These are phyloP conservation scores for Globisporangium rhizosaccharum DNA, from an alignment of 352 stramenopile species.

Conservation along the genomic window DNA sequence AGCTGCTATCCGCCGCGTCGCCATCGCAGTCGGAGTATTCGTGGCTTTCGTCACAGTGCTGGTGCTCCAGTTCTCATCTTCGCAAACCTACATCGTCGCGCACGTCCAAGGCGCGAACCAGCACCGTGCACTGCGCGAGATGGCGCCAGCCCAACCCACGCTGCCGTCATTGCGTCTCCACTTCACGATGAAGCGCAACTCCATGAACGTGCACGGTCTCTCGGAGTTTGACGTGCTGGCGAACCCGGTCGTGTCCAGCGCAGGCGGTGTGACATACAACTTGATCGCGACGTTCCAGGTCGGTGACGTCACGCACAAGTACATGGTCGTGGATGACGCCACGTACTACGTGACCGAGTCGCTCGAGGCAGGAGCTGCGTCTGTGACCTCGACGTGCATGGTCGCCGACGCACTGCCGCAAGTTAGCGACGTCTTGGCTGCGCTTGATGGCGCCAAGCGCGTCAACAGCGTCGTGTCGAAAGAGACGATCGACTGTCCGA, in stretches of 20 bases:
- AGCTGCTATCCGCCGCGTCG: neutral
- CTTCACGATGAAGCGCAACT: constrained; percentile 30
- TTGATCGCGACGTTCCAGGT: constrained; percentile 13
- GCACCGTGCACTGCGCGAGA: neutral
- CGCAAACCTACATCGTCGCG: too few species aligned
- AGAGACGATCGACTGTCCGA: neutral
- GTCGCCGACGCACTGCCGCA: neutral
- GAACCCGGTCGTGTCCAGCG: constrained; percentile 23
- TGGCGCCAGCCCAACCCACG: neutral
- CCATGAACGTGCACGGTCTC: constrained; percentile 30
- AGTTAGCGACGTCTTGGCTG: neutral
- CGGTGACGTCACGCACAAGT: too few species aligned
- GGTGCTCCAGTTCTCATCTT: too few species aligned
- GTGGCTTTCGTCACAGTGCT: neutral
- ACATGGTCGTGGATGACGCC: too few species aligned
- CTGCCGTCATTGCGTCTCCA: constrained; percentile 33
- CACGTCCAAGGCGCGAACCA: neutral
- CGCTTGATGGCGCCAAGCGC: neutral
- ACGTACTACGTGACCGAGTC: too few species aligned
- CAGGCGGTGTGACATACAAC: constrained; percentile 27
- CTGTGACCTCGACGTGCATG: neutral
- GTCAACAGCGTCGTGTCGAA: neutral
- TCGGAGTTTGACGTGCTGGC: constrained; percentile 29
- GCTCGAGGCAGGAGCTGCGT: neutral
- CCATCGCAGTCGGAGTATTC: neutral